Percentiles rank a stretch among this genome's conserved stretches.
Conservation (phyloP, 129 eudicot species). For the Logfia minima region DNA sequence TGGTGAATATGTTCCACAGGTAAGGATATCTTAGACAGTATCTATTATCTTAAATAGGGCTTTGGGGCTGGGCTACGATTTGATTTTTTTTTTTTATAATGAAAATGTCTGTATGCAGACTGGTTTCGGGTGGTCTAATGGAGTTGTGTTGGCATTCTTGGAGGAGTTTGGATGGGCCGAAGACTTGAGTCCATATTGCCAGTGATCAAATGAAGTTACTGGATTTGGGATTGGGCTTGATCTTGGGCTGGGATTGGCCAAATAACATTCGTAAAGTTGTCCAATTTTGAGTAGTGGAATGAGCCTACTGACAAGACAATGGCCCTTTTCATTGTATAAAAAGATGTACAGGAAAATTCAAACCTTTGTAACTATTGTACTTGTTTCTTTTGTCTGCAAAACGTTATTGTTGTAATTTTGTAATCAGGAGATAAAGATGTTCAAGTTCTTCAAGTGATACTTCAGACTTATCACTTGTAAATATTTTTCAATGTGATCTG, state of each 20-base stretch:
- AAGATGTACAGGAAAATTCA: background rate
- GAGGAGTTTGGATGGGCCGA: slow-evolving; percentile 97
- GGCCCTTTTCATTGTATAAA: background rate
- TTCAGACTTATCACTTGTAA: too few relatives aligned
- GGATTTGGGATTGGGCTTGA: slow-evolving; percentile 3
- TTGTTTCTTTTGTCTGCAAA: background rate
- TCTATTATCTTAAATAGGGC: background rate
- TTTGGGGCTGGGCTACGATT: background rate
- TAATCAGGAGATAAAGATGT: background rate
- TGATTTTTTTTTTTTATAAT: background rate
- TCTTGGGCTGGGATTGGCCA: too few relatives aligned
- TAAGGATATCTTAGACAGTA: slow-evolving; percentile 32
- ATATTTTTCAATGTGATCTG: too few relatives aligned
- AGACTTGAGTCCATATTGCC: slow-evolving; percentile 62
- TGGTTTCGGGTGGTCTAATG: slow-evolving; percentile 98
- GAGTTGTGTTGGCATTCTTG: slow-evolving; percentile 87
- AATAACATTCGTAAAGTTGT: background rate
- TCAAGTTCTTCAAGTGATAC: background rate
- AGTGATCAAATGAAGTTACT: slow-evolving; percentile 10
- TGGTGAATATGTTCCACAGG: slow-evolving; percentile 93
- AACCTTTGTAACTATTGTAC: background rate
- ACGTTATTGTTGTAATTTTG: background rate
- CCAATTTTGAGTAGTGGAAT: background rate
- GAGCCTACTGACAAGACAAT: slow-evolving; percentile 11
- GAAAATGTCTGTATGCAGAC: slow-evolving; percentile 53